These are phyloP conservation scores for Dorcoceras hygrometricum DNA, from an alignment of 257 asterid genomes.

Conservation along the genomic window DNA sequence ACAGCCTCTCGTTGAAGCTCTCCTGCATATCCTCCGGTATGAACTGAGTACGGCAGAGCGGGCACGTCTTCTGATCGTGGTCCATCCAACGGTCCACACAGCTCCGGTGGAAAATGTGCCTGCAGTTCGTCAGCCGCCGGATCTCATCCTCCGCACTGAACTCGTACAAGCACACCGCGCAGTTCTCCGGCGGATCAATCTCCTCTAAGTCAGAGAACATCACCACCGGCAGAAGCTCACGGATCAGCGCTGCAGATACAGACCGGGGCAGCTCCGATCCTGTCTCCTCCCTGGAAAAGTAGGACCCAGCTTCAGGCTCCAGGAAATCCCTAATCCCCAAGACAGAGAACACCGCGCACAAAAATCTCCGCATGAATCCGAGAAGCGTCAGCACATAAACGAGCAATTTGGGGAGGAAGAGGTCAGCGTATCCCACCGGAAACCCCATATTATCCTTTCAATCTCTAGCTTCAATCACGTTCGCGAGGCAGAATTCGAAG, in stretches of 20 bases:
- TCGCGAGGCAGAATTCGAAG: not conserved
- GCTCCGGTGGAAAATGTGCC: constrained; percentile 24
- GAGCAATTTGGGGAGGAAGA: constrained; percentile 66
- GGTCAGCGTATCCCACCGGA: constrained; percentile 74
- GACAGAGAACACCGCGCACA: constrained; percentile 33
- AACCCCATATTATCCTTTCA: constrained; percentile 59
- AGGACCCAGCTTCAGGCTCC: not conserved
- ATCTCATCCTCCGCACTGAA: constrained; percentile 19
- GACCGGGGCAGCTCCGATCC: not conserved
- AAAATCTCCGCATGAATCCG: constrained; percentile 47
- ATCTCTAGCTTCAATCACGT: too few relatives aligned
- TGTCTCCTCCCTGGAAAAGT: not conserved
- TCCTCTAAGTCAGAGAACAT: constrained; percentile 2
- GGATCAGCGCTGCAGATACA: constrained; percentile 10
- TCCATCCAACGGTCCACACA: constrained; percentile 33
- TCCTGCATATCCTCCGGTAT: constrained; percentile 92
- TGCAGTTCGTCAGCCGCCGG: constrained; percentile 22
- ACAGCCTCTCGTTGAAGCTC: constrained; percentile 69
- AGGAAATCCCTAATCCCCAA: constrained; percentile 66
- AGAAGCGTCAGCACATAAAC: constrained; percentile 51
- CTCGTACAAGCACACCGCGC: constrained; percentile 27
- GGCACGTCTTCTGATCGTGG: constrained; percentile 82
- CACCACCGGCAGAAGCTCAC: constrained; percentile 8
- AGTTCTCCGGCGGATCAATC: constrained; percentile 19
- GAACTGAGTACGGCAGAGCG: constrained; percentile 79